Evolutionary conservation across 1,284 basidiomycete genomes (phyloP), one percentile per base, ranked within the genome.

Genomic region (Pseudozyma flocculosa): DNA sequence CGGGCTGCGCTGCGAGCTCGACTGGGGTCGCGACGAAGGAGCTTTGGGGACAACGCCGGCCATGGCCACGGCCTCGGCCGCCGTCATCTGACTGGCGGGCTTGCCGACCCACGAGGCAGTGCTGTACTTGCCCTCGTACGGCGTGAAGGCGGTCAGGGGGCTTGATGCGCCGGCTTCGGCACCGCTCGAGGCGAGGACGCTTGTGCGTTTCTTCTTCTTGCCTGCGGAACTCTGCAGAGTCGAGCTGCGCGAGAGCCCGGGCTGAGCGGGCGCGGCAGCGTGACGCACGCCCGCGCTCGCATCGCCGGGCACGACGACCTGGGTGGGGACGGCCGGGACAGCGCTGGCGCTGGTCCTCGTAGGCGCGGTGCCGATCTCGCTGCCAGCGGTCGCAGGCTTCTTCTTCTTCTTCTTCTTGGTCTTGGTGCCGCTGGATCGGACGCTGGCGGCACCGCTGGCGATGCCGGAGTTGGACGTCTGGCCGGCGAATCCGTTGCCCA

Each of bases 281-380:
- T 61, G 57, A 17, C 53, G 22, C 17, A 55, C 19, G 32, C 68
- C 42, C 11, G 61, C 55, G 4, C 58, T 50, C 11, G 59, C 67
- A 24, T 65, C 68, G 23, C 66, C 66, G 22, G 62, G 51, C 23
- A 71, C 44, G 14, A 58, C 54, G 41, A 67, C 47, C 4, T 23
- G 36, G 15, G 21, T 36, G 13, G 30, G 7, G 26, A 11, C 11
- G 26, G 26, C 11, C 5, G 26, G 7, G n/a, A n/a, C n/a, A n/a
- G n/a, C n/a, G 56, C 46, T 58, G 42, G 55, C 60, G 9, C 64
- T 49, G 11, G 60, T 51, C 14, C 70, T 61, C 15, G 72, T 73
- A 8, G 72, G 47, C 13, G 64, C 54, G 13, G 72, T 73, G 9
- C 72, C 72, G 13, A 73, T 58, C 58, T 73, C 72, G 45, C 72